Base-by-base conservation (phyloP, 371 early-diverging fungal genomes). In the Syncephalis plumigaleata region DNA sequence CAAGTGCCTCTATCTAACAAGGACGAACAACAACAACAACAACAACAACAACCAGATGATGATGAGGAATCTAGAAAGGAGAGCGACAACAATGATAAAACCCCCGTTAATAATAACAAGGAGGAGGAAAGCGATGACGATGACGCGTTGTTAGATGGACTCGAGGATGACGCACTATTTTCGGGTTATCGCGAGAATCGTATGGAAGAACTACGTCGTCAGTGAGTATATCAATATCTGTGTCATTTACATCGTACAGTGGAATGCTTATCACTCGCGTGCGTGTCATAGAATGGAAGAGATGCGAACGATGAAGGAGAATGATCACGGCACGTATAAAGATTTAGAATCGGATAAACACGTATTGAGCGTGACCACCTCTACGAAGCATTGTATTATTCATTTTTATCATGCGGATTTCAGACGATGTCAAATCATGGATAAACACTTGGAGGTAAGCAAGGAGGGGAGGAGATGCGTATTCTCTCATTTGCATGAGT, bases 371-470 rank as follows among this genome's bases (percentile, higher is more conserved):
- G 72, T 85, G 24, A 84, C 90, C 5, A 84, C 90, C 24, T 67
- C 63, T 17, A 69, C 74, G n/a, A 74, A 79, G 44, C 65, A 73
- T 38, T 73, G 74, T 24, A 83, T 88, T 3, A 80, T 88, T 5
- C 92, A 93, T 54, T 97, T 97, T 55, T 84, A 67, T 43, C 93
- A 91, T 55, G 69, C 77, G 44, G 90, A 92, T 51, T 97, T 95
- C 64, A 73, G 87, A 51, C 72, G 91, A 39, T 95, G 98, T 56
- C 76, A 84, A 58, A 87, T 94, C 42, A 79, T 97, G 65, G 91
- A 95, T 63, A 76, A 65, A 49, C 95, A 97, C 61, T 57, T 94
- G 42, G 75, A 77, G 57, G 78, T 79, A 63, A 36, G n/a, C n/a
- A n/a, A n/a, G n/a, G n/a, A n/a, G n/a, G n/a, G n/a, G n/a, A n/a